Percentiles rank a stretch among this genome's conserved stretches.
phyloP scores from a whole-genome alignment of 108 stramenopile species.

The Cylindrotheca closterium region DNA sequence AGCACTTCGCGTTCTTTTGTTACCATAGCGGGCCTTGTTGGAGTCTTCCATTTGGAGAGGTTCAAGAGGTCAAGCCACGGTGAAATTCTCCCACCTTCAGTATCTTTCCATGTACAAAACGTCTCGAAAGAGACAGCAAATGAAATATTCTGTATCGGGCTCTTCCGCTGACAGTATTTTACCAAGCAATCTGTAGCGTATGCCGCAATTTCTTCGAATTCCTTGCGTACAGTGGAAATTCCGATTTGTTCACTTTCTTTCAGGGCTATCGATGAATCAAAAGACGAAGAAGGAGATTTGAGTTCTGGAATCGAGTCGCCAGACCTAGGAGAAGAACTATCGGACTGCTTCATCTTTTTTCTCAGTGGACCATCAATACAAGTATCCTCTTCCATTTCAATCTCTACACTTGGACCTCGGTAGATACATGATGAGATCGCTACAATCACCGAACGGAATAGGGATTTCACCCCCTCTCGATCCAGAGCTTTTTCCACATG shows the following conservation, averaged over 20 bases:
- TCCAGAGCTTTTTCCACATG: conserved; percentile 25
- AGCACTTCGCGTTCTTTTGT: conserved; percentile 3
- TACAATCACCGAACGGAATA: conserved; percentile 68
- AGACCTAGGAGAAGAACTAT: conserved; percentile 15
- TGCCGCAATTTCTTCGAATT: conserved; percentile 70
- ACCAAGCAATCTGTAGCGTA: conserved; percentile 73
- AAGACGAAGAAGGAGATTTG: conserved; percentile 46
- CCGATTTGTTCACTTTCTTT: conserved; percentile 27
- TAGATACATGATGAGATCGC: conserved; percentile 70
- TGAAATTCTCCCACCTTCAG: conserved; percentile 69
- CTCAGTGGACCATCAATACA: conserved; percentile 13
- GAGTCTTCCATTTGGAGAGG: conserved; percentile 71
- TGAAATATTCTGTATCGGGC: conserved; percentile 13
- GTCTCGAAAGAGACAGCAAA: conserved; percentile 46
- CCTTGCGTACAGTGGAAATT: conserved; percentile 41
- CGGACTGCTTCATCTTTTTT: conserved; percentile 31
- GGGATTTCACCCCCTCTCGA: conserved; percentile 40
- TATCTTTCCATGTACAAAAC: conserved; percentile 82
- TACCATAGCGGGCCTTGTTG: conserved; percentile 6
- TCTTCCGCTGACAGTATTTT: conserved; percentile 33
- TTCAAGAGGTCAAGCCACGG: conserved; percentile 89
- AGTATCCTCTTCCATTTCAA: conserved; percentile 25
- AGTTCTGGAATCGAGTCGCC: conserved; percentile 41
- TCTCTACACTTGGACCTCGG: conserved; percentile 27
- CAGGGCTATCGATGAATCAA: conserved; percentile 32